A percentile compares a stretch with the other conserved stretches of the same genome.
Conservation (phyloP, 495 filamentous ascomycete species). For the Neurospora tetraspora region DNA sequence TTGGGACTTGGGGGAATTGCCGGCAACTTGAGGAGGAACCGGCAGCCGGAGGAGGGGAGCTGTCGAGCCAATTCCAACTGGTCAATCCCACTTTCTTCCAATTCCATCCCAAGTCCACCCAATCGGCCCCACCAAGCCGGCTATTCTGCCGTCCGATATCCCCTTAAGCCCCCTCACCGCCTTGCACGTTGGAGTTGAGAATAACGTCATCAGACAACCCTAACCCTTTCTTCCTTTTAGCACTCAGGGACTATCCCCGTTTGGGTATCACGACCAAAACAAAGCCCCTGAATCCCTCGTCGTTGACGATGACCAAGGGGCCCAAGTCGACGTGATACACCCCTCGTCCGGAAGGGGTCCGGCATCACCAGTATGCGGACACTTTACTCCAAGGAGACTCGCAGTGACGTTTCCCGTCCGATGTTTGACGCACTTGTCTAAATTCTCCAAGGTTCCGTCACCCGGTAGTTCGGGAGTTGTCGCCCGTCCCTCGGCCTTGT, state of each 20-base stretch:
- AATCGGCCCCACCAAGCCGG: background rate
- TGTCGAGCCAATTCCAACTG: background rate
- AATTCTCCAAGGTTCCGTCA: background rate
- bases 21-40: background rate
- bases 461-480: background rate
- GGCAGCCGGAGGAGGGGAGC: background rate
- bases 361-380: background rate
- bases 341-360: background rate
- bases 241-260: background rate
- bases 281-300: background rate
- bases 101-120: background rate
- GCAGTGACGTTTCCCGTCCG: background rate
- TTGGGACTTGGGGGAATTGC: background rate
- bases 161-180: background rate
- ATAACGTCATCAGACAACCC: background rate
- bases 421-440: background rate
- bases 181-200: background rate
- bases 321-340: background rate
- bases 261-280: background rate
- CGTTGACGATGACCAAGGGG: background rate
- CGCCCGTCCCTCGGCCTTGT: background rate
- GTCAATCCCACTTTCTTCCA: background rate
- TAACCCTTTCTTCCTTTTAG: background rate
- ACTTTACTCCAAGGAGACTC: background rate
- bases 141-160: background rate